Conservation (phyloP, 176 grass and related monocot species). For the Avena insularis region DNA sequence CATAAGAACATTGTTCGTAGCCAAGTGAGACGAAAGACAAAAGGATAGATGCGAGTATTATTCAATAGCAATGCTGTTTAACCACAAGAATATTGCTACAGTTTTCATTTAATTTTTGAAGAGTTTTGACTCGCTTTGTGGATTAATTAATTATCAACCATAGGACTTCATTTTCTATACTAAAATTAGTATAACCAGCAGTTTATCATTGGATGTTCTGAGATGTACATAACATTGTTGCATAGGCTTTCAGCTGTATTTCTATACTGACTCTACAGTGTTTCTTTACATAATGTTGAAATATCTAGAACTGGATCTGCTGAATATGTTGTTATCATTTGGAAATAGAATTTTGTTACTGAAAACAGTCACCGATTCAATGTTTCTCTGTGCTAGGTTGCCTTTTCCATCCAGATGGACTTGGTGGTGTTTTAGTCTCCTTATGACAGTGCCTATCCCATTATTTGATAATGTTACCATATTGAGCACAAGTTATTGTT, state of each 20-base stretch:
- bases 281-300: constrained; percentile 11
- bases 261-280: background rate
- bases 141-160: background rate
- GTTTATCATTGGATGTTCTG: constrained; percentile 32
- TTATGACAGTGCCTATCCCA: background rate
- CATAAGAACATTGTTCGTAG: background rate
- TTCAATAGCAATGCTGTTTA: background rate
- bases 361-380: constrained; percentile 1
- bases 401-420: background rate
- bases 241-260: constrained; percentile 15
- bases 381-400: constrained; percentile 22
- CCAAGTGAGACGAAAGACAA: constrained; percentile 7
- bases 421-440: constrained; percentile 27
- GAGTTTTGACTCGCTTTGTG: background rate
- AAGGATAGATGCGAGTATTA: constrained; percentile 3
- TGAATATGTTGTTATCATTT: constrained; percentile 8
- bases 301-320: constrained; percentile 24
- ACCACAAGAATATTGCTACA: constrained; percentile 17
- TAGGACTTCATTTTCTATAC: background rate
- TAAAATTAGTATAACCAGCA: background rate
- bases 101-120: background rate
- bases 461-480: background rate
- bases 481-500: background rate
- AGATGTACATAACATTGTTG: constrained; percentile 19
- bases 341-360: constrained; percentile 6